These are phyloP conservation scores for Cucumis melo DNA, from an alignment of 306 rosid species.

Conservation along the genomic window DNA sequence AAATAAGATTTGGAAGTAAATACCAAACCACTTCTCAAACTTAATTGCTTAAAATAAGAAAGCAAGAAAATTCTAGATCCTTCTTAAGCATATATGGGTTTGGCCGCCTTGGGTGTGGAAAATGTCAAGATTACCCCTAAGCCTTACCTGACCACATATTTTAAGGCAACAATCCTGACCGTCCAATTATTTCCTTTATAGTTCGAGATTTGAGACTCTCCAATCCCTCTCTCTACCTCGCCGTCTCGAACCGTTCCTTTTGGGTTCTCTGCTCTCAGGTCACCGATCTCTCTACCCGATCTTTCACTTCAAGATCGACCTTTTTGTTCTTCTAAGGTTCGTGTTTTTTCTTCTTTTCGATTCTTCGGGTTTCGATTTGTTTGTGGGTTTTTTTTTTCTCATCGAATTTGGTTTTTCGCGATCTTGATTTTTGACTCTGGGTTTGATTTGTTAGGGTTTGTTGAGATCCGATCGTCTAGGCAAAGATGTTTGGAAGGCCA, in stretches of 20 bases:
- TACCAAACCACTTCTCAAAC: neutral
- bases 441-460: neutral
- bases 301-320: neutral
- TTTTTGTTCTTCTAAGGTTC: neutral
- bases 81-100: neutral
- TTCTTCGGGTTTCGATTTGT: neutral
- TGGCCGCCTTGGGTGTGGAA: neutral
- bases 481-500: conserved; percentile 40
- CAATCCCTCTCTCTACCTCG: conserved; percentile 1
- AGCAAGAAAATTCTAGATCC: conserved; percentile 9
- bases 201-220: neutral
- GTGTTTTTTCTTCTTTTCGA: neutral
- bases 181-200: neutral
- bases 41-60: neutral
- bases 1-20: too few species aligned
- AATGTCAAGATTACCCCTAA: neutral
- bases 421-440: neutral
- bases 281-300: neutral
- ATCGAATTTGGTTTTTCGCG: conserved; percentile 1
- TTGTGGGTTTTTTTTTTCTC: too few species aligned
- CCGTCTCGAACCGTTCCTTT: neutral
- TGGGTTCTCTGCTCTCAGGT: neutral
- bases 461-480: conserved; percentile 5
- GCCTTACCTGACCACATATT: neutral
- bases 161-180: conserved; percentile 3